These are phyloP conservation scores for Chlorella ohadii DNA, from an alignment of 139 green algal species.

Conservation along the genomic window DNA sequence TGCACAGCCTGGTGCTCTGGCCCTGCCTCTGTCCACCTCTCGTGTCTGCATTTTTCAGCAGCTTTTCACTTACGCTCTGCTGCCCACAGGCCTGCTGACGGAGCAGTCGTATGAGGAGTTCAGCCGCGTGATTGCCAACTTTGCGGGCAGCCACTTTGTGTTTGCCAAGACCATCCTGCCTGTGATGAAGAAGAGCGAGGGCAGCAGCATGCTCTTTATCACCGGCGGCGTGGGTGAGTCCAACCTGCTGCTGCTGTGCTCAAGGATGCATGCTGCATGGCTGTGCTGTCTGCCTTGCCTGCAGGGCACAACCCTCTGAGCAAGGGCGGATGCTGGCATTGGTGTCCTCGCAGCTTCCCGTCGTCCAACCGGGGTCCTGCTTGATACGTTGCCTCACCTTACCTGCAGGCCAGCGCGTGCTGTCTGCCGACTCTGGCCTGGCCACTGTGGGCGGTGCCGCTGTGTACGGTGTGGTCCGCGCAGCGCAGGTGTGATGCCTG, in stretches of 20 bases:
- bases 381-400: no score
- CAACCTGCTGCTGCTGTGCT: not conserved
- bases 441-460: slow-evolving; percentile 31
- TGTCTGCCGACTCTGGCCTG: slow-evolving; percentile 26
- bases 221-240: slow-evolving; percentile 25
- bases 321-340: no score
- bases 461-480: slow-evolving; percentile 28
- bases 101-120: slow-evolving; percentile 35
- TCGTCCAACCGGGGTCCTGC: no score
- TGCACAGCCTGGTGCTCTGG: no score
- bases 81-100: slow-evolving; percentile 29
- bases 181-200: not conserved
- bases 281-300: no score
- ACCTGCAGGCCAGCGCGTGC: slow-evolving; percentile 29
- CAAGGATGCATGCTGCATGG: not conserved
- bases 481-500: slow-evolving; percentile 28
- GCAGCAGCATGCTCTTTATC: slow-evolving; percentile 20
- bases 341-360: no score
- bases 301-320: no score
- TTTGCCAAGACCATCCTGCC: slow-evolving; percentile 4
- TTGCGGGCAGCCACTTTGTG: slow-evolving; percentile 31
- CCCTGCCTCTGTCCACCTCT: no score
- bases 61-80: no score
- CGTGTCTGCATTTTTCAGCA: no score
- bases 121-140: slow-evolving; percentile 31